Evolutionary conservation across 2,329 filamentous ascomycete genomes (phyloP).

Genomic region (Ophiostoma quercus): DNA sequence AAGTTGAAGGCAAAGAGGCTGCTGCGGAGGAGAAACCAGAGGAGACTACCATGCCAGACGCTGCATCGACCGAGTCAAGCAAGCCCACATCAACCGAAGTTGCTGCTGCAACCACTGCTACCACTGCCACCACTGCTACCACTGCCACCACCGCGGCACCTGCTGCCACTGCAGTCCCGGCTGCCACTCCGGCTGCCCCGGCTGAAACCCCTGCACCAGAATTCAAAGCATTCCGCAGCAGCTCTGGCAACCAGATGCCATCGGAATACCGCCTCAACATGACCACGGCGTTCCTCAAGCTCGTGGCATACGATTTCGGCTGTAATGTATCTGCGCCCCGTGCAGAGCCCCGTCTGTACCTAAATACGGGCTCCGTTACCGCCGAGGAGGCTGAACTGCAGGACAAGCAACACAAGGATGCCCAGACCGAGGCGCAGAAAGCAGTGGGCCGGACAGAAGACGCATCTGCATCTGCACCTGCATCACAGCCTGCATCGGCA

Average conservation of each 20-base stretch:
- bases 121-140: not conserved
- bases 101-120: too few relatives aligned
- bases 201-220: not conserved
- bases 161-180: not conserved
- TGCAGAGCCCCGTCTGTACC: conserved; percentile 54
- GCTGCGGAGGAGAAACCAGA: not conserved
- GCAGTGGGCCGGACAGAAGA: not conserved
- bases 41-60: conserved; percentile 1
- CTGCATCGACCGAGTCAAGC: not conserved
- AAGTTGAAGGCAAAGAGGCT: not conserved
- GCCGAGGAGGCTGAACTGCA: conserved; percentile 8
- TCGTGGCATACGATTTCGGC: conserved; percentile 61
- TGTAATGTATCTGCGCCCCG: conserved; percentile 55
- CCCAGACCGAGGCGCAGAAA: not conserved
- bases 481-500: too few relatives aligned
- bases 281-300: conserved; percentile 56
- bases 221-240: conserved; percentile 39
- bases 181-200: too few relatives aligned
- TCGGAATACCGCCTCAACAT: conserved; percentile 53
- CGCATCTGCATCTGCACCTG: too few relatives aligned
- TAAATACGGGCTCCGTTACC: conserved; percentile 33
- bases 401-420: conserved; percentile 11
- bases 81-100: not conserved
- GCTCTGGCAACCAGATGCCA: conserved; percentile 52
- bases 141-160: not conserved